Evolutionary conservation across 495 filamentous ascomycete species (phyloP).

Genomic region (Cercophora newfieldiana): DNA sequence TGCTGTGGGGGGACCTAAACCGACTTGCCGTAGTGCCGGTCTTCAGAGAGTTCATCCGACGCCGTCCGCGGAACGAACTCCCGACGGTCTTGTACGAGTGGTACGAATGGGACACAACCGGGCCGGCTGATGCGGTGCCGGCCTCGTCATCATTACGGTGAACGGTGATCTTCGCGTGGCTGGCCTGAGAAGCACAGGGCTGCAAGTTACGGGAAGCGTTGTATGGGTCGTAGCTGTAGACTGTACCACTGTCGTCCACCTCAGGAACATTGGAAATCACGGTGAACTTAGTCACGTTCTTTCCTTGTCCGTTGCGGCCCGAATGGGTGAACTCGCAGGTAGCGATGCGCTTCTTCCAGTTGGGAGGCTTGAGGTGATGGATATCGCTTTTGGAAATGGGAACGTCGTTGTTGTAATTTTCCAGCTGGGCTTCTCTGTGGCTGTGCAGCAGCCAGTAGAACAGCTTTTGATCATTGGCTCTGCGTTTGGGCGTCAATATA

Average conservation of each 20-base stretch:
- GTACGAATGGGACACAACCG: constrained; percentile 26
- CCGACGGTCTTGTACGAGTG: constrained; percentile 27
- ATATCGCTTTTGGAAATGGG: constrained; percentile 84
- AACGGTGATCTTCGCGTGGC: constrained; percentile 63
- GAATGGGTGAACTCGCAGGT: constrained; percentile 51
- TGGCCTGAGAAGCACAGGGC: constrained; percentile 34
- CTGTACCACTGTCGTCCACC: constrained; percentile 35
- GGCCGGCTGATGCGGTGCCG: constrained; percentile 10
- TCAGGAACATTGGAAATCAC: constrained; percentile 61
- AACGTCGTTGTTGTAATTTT: constrained; percentile 76
- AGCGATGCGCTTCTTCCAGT: constrained; percentile 49
- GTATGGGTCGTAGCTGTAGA: constrained; percentile 78
- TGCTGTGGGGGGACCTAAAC: constrained; percentile 43
- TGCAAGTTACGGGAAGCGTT: constrained; percentile 62
- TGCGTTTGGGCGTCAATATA: not conserved
- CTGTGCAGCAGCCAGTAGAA: constrained; percentile 83
- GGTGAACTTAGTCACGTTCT: constrained; percentile 67
- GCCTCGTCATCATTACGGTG: constrained; percentile 49
- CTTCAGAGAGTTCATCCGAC: constrained; percentile 24
- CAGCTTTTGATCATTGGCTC: constrained; percentile 77
- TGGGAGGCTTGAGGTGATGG: constrained; percentile 67
- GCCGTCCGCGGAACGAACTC: constrained; percentile 23
- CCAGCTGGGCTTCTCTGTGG: constrained; percentile 77
- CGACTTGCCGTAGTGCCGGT: constrained; percentile 20
- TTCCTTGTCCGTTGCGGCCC: constrained; percentile 45